phyloP scores from a whole-genome alignment of 164 flowering plant species.

The Sextonia rubra region DNA sequence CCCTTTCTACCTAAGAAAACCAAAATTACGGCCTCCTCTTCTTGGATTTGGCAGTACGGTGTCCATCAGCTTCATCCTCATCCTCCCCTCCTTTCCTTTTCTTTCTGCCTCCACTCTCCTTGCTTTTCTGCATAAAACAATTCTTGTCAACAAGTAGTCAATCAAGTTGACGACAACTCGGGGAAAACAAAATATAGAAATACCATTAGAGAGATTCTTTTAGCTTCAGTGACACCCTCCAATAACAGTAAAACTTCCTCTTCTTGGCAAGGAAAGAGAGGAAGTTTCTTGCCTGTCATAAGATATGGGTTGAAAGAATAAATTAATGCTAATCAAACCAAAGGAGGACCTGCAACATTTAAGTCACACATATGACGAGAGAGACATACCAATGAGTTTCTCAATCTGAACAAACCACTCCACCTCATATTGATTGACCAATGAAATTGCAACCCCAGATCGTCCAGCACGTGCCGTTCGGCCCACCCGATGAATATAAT shows the following conservation, averaged over 20 bases:
- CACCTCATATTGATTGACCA: conserved; percentile 85
- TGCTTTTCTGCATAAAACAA: conserved; percentile 34
- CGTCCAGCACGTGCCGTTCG: conserved; percentile 98
- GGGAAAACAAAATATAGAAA: neutral
- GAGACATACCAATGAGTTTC: conserved; percentile 56
- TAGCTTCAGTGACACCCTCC: conserved; percentile 78
- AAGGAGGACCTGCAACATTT: neutral
- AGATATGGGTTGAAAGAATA: neutral
- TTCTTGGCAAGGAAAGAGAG: conserved; percentile 49
- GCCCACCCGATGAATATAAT: conserved; percentile 93
- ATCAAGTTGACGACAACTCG: neutral
- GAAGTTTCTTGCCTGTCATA: conserved; percentile 64
- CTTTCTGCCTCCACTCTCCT: conserved; percentile 37
- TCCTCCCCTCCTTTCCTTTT: conserved; percentile 36
- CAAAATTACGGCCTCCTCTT: conserved; percentile 11
- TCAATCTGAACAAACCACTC: conserved; percentile 89
- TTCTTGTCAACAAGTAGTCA: neutral
- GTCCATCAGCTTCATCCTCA: conserved; percentile 40
- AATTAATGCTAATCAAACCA: neutral
- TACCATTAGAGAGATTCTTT: conserved; percentile 67
- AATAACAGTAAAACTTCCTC: conserved; percentile 62
- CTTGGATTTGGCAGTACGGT: conserved; percentile 22
- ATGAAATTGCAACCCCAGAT: conserved; percentile 84
- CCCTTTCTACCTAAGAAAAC: neutral
- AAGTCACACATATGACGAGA: neutral